Evolutionary conservation across 176 grass and related monocot genomes (phyloP).

Genomic region (Aegilops umbellulata): DNA sequence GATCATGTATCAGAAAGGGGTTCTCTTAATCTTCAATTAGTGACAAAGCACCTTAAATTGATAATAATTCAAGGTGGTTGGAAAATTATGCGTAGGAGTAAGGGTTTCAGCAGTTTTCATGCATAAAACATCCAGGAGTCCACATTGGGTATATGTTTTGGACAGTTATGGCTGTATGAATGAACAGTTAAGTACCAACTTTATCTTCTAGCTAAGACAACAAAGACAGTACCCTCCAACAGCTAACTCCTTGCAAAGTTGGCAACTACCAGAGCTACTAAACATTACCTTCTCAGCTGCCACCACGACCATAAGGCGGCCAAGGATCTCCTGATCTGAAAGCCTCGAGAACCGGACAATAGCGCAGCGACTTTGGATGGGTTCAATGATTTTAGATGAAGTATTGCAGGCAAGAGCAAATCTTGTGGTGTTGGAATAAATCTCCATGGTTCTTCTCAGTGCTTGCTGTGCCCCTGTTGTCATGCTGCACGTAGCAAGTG

Average conservation of each 20-base stretch:
- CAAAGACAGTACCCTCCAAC: not conserved
- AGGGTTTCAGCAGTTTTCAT: not conserved
- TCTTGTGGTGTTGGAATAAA: slow-evolving; percentile 94
- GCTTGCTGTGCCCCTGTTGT: slow-evolving; percentile 95
- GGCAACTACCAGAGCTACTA: not conserved
- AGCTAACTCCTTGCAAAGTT: not conserved
- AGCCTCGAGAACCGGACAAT: slow-evolving; percentile 92
- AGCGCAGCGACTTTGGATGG: slow-evolving; percentile 96
- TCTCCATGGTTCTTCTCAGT: slow-evolving; percentile 96
- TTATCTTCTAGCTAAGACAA: not conserved
- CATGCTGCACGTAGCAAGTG: slow-evolving; percentile 59
- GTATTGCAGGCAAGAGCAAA: slow-evolving; percentile 96
- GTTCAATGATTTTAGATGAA: slow-evolving; percentile 98
- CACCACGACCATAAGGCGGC: slow-evolving; percentile 85
- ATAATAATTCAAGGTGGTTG: not conserved
- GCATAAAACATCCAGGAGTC: not conserved
- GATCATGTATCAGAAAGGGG: not conserved
- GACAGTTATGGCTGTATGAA: not conserved
- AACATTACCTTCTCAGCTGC: slow-evolving; percentile 81
- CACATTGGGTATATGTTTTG: not conserved
- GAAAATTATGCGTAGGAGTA: not conserved
- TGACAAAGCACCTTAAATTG: not conserved
- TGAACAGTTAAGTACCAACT: not conserved
- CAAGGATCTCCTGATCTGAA: slow-evolving; percentile 90
- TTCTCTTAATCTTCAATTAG: not conserved